Evolutionary conservation across 148 eudicot genomes (phyloP), one percentile per base, ranked within the genome.

Genomic region (Salicornia ramosissima): DNA sequence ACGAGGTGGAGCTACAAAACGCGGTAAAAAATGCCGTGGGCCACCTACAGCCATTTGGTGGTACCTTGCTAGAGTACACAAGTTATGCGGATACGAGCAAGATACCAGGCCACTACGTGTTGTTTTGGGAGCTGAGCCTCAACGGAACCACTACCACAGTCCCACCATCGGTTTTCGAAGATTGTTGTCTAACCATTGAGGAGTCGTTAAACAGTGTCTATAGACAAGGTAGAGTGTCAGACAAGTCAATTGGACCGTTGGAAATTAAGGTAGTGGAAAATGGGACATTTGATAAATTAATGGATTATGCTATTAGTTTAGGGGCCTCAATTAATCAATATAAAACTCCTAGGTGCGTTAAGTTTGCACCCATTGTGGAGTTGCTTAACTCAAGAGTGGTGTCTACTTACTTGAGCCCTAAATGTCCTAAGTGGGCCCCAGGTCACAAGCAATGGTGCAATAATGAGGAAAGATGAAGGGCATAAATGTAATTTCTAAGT

Each of bases 301-400:
- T 89, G 95, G 95, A 89, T 42, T 83, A 81, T 74, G 89, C 95
- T 0, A 90, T 94, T n/a, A 94, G 97, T 74, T 70, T 90, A 15
- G 98, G 98, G 14, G 98, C 98, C 3, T 94, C 98, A 0, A 90
- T 94, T 14, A 90, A 94, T 58, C 98, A 94, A 83, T 94, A 94
- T 55, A 94, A 94, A 75, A 82, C 98, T 2, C 98, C 98, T 10
- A 60, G 98, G 73, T 94, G 98, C 64, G 96, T 94, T 11, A 94
- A 90, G 42, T 94, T 74, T 69, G 88, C 84, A 5, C 98, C 98
- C 16, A 88, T 94, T 63, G 85, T 94, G 6, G 88, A 94, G 84
- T 78, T 94, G 31, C 61, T 94, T 72, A 86, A 90, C 74, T 84
- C 92, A 0, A 87, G 88, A 79, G 87, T 90, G 14, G 86, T 71